Evolutionary conservation across 2,329 filamentous ascomycete species (phyloP).

Genomic region (Diplodia corticola): DNA sequence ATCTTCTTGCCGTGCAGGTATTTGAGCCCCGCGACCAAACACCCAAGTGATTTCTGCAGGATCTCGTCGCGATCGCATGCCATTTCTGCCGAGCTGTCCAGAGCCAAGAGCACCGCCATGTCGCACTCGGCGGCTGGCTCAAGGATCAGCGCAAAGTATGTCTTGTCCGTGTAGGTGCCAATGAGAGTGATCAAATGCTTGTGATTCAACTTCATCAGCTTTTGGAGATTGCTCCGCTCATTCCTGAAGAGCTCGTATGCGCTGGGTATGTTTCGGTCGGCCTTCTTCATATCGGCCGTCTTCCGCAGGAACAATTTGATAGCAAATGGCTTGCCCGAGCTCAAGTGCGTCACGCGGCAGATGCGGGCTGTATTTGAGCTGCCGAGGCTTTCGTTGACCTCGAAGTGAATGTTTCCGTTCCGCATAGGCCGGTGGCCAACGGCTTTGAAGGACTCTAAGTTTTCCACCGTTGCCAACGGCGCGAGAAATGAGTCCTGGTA

Average conservation of each 20-base stretch:
- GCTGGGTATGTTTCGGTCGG: too few relatives aligned
- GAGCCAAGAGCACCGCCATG: background rate
- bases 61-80: too few relatives aligned
- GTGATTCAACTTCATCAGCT: background rate
- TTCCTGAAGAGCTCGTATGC: background rate
- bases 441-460: background rate
- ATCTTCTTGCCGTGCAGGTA: background rate
- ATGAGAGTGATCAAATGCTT: background rate
- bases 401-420: background rate
- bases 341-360: background rate
- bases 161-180: background rate
- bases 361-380: background rate
- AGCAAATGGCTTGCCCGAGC: background rate
- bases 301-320: background rate
- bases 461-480: background rate
- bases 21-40: background rate
- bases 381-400: background rate
- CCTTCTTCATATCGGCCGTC: background rate
- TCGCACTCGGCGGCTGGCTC: background rate
- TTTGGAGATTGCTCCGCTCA: background rate
- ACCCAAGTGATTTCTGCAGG: background rate
- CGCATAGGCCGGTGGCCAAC: background rate
- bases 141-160: background rate
- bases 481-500: background rate
- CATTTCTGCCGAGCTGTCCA: background rate